Evolutionary conservation across 352 stramenopile species (phyloP).

Genomic region (Phytopythium boreale): DNA sequence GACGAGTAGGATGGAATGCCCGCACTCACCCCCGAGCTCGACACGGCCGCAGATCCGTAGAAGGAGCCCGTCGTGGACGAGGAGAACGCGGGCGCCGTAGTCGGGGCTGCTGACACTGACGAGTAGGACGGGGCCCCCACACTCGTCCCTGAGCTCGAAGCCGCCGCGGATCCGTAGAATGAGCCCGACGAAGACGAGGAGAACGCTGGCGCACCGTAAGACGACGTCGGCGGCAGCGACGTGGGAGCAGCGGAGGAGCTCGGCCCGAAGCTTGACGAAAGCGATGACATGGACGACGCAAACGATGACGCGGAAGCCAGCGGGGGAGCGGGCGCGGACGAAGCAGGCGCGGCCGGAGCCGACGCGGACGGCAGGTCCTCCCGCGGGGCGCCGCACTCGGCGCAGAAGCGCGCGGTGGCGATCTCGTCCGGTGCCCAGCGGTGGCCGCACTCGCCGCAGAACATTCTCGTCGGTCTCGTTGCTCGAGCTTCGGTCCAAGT

Average conservation of each 20-base stretch:
- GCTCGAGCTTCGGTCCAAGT: not conserved
- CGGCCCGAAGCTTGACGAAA: conserved; percentile 1
- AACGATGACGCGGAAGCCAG: conserved; percentile 5
- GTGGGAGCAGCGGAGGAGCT: not conserved
- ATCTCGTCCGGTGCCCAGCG: conserved; percentile 81
- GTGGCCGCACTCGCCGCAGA: conserved; percentile 81
- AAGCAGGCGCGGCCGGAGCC: not conserved
- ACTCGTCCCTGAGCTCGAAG: conserved; percentile 11
- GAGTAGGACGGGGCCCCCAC: conserved; percentile 16
- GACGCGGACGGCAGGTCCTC: conserved; percentile 42
- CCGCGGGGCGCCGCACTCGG: conserved; percentile 70
- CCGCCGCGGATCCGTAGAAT: conserved; percentile 15
- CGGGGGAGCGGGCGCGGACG: conserved; percentile 4
- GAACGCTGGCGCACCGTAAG: conserved; percentile 5
- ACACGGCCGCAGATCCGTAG: conserved; percentile 14
- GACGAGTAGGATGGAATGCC: conserved; percentile 16
- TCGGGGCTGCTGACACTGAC: conserved; percentile 6
- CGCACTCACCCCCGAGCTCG: conserved; percentile 10
- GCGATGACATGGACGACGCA: conserved; percentile 12
- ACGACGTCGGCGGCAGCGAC: conserved; percentile 8
- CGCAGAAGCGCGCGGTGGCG: conserved; percentile 74
- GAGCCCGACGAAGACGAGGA: conserved; percentile 6
- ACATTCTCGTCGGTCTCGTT: conserved; percentile 36
- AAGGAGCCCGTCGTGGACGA: conserved; percentile 11
- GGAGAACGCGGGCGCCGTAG: conserved; percentile 1